Conservation (phyloP, 495 filamentous ascomycete species). For the Xanthoparmelia taractica region DNA sequence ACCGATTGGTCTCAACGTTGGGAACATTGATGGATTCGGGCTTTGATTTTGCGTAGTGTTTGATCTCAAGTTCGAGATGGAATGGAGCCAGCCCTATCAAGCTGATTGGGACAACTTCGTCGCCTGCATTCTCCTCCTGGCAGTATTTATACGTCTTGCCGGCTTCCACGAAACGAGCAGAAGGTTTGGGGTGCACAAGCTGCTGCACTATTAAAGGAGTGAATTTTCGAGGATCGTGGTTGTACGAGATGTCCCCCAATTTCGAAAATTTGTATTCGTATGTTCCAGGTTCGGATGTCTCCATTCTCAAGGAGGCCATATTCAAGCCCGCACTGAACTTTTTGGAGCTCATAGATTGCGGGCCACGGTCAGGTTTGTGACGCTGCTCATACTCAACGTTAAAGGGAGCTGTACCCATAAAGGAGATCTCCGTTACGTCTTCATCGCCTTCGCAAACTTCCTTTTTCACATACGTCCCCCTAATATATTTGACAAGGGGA, state of each 20-base stretch:
- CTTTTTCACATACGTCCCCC: slow-evolving; percentile 54
- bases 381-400: slow-evolving; percentile 72
- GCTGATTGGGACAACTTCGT: slow-evolving; percentile 78
- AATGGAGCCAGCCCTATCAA: slow-evolving; percentile 83
- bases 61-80: slow-evolving; percentile 80
- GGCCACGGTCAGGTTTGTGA: slow-evolving; percentile 55
- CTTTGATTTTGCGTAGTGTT: slow-evolving; percentile 71
- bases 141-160: slow-evolving; percentile 96
- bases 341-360: slow-evolving; percentile 51
- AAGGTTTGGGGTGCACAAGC: slow-evolving; percentile 70
- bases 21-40: slow-evolving; percentile 73
- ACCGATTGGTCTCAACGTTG: slow-evolving; percentile 61
- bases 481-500: slow-evolving; percentile 42
- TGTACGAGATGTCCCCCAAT: slow-evolving; percentile 76
- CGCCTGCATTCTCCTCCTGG: slow-evolving; percentile 67
- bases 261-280: slow-evolving; percentile 82
- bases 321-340: slow-evolving; percentile 64
- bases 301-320: slow-evolving; percentile 67
- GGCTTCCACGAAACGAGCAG: slow-evolving; percentile 70
- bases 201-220: slow-evolving; percentile 63
- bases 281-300: slow-evolving; percentile 69
- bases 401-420: slow-evolving; percentile 79
- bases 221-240: slow-evolving; percentile 54
- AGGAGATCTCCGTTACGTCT: slow-evolving; percentile 70
- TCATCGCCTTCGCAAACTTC: slow-evolving; percentile 91